These are phyloP conservation scores for Plantago major DNA, from an alignment of 257 asterid genomes.

Conservation along the genomic window DNA sequence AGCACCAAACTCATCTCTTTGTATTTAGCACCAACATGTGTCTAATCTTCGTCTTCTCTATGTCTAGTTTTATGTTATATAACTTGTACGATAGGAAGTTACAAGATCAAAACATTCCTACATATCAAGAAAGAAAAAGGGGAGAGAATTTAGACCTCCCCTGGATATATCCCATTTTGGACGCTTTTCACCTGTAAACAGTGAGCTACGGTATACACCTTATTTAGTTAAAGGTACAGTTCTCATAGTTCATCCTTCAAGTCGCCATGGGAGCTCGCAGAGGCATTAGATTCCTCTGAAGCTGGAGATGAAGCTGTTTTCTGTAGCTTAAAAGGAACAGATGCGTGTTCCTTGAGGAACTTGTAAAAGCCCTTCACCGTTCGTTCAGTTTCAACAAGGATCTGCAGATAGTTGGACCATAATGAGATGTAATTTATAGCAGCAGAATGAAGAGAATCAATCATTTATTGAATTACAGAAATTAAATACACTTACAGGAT, in stretches of 20 bases:
- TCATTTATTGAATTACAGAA: neutral
- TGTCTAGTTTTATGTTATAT: too few species aligned
- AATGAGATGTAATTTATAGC: neutral
- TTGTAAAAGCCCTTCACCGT: slow-evolving; percentile 84
- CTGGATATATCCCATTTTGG: too few species aligned
- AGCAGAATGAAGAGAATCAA: neutral
- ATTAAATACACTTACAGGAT: slow-evolving; percentile 62
- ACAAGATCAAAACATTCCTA: too few species aligned
- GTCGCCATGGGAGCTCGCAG: slow-evolving; percentile 26
- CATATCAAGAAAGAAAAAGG: too few species aligned
- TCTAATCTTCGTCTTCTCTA: too few species aligned
- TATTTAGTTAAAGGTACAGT: neutral
- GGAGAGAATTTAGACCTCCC: too few species aligned
- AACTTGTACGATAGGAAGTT: too few species aligned
- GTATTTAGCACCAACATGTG: too few species aligned
- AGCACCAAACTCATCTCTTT: too few species aligned
- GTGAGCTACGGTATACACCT: too few species aligned
- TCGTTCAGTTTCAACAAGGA: slow-evolving; percentile 65
- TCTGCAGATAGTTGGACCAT: slow-evolving; percentile 33
- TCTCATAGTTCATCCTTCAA: slow-evolving; percentile 74
- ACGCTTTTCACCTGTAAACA: too few species aligned
- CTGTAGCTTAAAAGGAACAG: slow-evolving; percentile 81
- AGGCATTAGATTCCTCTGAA: slow-evolving; percentile 27
- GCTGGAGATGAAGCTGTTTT: slow-evolving; percentile 42
- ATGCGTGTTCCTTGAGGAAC: slow-evolving; percentile 77